Base-by-base conservation (phyloP, 2,329 filamentous ascomycete genomes). In the Fusarium humuli region DNA sequence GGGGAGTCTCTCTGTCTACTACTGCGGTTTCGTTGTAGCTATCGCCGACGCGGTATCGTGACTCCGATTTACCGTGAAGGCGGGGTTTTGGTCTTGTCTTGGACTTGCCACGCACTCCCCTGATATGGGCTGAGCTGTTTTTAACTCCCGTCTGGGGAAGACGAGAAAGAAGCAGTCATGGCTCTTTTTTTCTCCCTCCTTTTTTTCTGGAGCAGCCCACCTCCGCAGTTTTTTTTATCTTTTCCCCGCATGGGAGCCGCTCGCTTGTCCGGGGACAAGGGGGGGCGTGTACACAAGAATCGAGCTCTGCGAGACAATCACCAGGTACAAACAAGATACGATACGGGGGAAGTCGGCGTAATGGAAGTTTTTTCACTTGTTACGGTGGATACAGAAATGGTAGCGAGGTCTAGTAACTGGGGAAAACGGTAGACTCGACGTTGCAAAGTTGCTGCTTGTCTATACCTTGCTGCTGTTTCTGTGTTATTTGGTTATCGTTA, bases 221-320 rank as follows among this genome's bases (percentile, higher is more conserved):
- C 68, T 71, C 71, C 71, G 71, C 71, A 73, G 50, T 61, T 66
- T 22, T 22, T 67, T 65, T 60, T 44, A 37, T 27, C 37, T 47
- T 62, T 71, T 58, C 70, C 70, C 70, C 70, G 68, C 70, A 73
- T 70, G 65, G 55, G 65, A 72, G 65, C 69, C 69, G 69, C 68
- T 71, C 68, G 68, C 68, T 61, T 71, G 67, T 54, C 47, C 32
- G 23, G 45, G 55, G 63, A 67, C 59, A 48, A 49, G 62, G 56
- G 67, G 67, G 67, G 68, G 68, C 48, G 66, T 71, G 68, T 46
- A 23, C 18, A 23, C 29, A 30, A 48, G 23, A 32, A 40, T 37
- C 23, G 22, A 30, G 49, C 5, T 52, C 23, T 27, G 27, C 30
- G 30, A 40, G 61, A 66, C 40, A 13, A 32, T 48, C 53, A 30